A percentile compares a stretch with the other conserved stretches of the same genome.
phyloP scores from a whole-genome alignment of 176 grass and related monocot species.

The Juncus inflexus region DNA sequence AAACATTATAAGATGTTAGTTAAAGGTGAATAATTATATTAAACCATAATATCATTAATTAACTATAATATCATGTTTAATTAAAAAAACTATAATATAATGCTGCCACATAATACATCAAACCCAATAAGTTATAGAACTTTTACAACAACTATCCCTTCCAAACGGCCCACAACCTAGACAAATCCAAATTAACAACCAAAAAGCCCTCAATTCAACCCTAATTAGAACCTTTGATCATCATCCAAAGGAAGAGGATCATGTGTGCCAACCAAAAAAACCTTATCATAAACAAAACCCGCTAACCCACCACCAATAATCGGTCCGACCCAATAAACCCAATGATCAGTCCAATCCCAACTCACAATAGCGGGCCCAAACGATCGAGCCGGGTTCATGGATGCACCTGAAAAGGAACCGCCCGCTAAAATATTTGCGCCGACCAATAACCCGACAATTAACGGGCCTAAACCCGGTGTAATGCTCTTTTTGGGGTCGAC shows the following conservation, averaged over 20 bases:
- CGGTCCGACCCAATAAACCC: slow-evolving; percentile 88
- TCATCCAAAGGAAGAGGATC: slow-evolving; percentile 46
- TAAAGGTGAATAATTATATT: too few species aligned
- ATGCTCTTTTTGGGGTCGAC: slow-evolving; percentile 46
- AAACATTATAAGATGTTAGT: too few species aligned
- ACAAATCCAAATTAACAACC: neutral
- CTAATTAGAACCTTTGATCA: slow-evolving; percentile 28
- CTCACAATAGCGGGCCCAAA: slow-evolving; percentile 62
- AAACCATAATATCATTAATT: too few species aligned
- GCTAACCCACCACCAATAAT: slow-evolving; percentile 43
- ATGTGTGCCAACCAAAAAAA: slow-evolving; percentile 47
- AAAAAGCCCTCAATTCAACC: neutral
- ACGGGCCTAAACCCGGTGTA: slow-evolving; percentile 30
- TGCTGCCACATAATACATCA: neutral
- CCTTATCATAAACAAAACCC: slow-evolving; percentile 49
- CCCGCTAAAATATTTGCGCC: slow-evolving; percentile 75
- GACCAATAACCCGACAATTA: slow-evolving; percentile 60
- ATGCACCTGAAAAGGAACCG: slow-evolving; percentile 62
- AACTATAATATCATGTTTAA: too few species aligned
- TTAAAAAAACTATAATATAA: too few species aligned
- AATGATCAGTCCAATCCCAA: slow-evolving; percentile 57
- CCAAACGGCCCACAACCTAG: too few species aligned
- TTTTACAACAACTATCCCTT: neutral
- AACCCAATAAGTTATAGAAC: neutral
- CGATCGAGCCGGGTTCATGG: slow-evolving; percentile 84